Evolutionary conservation across 1,139 yeast species (phyloP).

Genomic region (Blastobotrys illinoisensis): DNA sequence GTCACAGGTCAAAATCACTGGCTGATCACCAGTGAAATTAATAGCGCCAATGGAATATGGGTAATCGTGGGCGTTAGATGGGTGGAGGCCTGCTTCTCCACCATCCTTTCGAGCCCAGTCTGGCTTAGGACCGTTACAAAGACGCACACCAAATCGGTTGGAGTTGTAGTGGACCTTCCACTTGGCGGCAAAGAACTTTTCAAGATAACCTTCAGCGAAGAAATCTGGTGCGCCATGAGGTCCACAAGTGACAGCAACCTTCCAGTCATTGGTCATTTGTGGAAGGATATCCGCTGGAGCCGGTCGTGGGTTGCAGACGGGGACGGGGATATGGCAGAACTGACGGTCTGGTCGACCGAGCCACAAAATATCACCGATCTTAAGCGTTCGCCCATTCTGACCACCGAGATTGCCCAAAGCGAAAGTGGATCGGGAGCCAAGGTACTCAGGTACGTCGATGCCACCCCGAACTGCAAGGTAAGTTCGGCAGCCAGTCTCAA

Average conservation of each 20-base stretch:
- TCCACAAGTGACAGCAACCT: constrained; percentile 89
- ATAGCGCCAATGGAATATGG: constrained; percentile 95
- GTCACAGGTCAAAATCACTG: constrained; percentile 92
- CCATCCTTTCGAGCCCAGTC: constrained; percentile 96
- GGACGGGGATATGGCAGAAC: constrained; percentile 66
- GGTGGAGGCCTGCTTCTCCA: constrained; percentile 97
- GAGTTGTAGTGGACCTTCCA: constrained; percentile 98
- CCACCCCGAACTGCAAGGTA: constrained; percentile 91
- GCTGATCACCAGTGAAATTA: constrained; percentile 97
- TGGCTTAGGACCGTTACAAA: constrained; percentile 86
- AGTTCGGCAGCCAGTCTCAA: constrained; percentile 77
- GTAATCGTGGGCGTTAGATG: constrained; percentile 95
- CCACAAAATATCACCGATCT: constrained; percentile 86
- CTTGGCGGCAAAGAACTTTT: constrained; percentile 63
- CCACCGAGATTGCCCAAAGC: constrained; percentile 95
- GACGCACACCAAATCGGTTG: constrained; percentile 90
- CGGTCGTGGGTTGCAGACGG: constrained; percentile 55
- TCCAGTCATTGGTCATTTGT: constrained; percentile 55
- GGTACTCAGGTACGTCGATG: constrained; percentile 85
- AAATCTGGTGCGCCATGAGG: constrained; percentile 98
- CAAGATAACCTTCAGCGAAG: constrained; percentile 69
- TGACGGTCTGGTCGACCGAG: constrained; percentile 70
- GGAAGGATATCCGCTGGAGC: constrained; percentile 61
- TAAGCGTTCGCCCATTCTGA: constrained; percentile 83
- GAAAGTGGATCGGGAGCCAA: constrained; percentile 95